Conservation (phyloP, 768 basidiomycete species). For the Obba rivulosa region DNA sequence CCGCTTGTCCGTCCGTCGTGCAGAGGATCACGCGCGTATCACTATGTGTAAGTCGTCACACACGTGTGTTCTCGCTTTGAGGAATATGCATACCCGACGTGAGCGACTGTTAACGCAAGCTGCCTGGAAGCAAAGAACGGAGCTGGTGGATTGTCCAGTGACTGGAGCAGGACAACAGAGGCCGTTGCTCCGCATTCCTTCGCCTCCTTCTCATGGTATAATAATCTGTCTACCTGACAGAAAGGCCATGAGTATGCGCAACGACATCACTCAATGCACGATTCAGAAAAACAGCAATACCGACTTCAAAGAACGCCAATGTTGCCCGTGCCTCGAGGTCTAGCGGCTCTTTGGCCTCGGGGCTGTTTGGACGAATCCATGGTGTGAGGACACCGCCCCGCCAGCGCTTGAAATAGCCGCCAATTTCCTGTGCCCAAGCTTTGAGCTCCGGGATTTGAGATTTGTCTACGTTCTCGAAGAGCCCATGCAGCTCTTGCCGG, state of each 20-base stretch:
- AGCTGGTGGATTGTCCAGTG: conserved; percentile 70
- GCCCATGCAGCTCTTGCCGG: conserved; percentile 76
- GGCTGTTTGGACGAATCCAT: conserved; percentile 41
- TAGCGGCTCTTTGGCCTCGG: conserved; percentile 29
- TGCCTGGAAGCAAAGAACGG: conserved; percentile 81
- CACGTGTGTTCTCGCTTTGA: no score
- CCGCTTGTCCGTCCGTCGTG: conserved; percentile 58
- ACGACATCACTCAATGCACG: background rate
- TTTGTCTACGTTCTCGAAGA: conserved; percentile 77
- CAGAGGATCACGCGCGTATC: conserved; percentile 68
- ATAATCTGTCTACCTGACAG: conserved; percentile 66
- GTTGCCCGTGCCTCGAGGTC: conserved; percentile 86
- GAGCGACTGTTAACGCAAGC: conserved; percentile 82
- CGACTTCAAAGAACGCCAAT: conserved; percentile 80
- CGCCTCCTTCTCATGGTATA: conserved; percentile 64
- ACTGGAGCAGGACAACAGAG: conserved; percentile 87
- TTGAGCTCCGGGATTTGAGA: conserved; percentile 68
- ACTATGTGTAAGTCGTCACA: conserved; percentile 5
- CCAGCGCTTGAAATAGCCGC: conserved; percentile 91
- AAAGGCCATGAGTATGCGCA: background rate
- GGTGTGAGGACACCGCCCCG: conserved; percentile 72
- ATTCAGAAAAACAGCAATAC: conserved; percentile 13
- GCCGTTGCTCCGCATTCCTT: conserved; percentile 85
- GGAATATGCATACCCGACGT: conserved; percentile 70
- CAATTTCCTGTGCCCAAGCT: conserved; percentile 70